A percentile compares a stretch with the other conserved stretches of the same genome.
Conservation (phyloP, 1,284 basidiomycete species). For the Ustilago tritici region DNA sequence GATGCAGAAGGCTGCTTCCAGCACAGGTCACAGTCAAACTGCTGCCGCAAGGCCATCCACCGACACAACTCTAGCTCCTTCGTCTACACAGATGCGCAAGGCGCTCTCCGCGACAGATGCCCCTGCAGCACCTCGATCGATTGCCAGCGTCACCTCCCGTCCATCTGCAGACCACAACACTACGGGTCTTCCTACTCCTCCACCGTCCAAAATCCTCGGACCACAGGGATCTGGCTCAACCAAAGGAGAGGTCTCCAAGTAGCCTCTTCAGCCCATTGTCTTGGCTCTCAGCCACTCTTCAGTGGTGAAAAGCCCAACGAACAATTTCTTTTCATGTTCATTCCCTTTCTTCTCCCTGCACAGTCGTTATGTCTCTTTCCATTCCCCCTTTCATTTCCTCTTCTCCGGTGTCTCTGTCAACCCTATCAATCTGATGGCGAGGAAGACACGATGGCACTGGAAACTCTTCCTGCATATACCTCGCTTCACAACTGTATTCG, state of each 20-base stretch:
- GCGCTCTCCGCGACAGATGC: conserved; percentile 29
- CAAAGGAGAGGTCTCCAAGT: conserved; percentile 6
- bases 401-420: not conserved
- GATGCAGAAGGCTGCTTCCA: conserved; percentile 42
- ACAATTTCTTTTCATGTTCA: conserved; percentile 23
- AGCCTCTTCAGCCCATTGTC: conserved; percentile 8
- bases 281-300: not conserved
- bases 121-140: conserved; percentile 17
- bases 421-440: no score
- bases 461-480: conserved; percentile 33
- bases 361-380: conserved; percentile 5
- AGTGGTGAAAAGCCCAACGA: conserved; percentile 18
- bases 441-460: not conserved
- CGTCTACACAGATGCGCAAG: conserved; percentile 45
- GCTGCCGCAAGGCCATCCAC: conserved; percentile 21
- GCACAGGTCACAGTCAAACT: conserved; percentile 24
- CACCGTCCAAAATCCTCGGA: conserved; percentile 47
- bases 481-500: conserved; percentile 7
- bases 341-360: not conserved
- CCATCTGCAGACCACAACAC: conserved; percentile 13
- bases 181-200: conserved; percentile 46
- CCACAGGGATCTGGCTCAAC: conserved; percentile 12
- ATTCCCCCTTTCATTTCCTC: conserved; percentile 5
- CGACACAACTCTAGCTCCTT: conserved; percentile 17
- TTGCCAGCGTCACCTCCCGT: conserved; percentile 24